A percentile compares a stretch with the other conserved stretches of the same genome.
phyloP scores from a whole-genome alignment of 1,284 basidiomycete species.

The Cryptococcus floricola region DNA sequence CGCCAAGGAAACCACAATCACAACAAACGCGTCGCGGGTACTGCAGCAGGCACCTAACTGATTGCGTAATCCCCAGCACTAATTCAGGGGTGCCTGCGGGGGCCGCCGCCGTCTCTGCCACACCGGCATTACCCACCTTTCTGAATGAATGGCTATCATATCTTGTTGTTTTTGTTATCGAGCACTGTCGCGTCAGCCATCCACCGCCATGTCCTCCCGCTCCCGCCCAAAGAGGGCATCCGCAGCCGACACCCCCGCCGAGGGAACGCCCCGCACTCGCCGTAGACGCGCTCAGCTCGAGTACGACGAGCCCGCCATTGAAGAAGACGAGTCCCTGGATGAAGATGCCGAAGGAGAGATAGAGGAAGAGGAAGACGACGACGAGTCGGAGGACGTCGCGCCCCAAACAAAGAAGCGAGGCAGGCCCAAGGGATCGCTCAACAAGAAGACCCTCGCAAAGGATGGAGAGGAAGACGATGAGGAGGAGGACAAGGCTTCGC shows the following conservation, averaged over 20 bases:
- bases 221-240: not conserved
- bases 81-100: no score
- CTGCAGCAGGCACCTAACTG: no score
- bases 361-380: constrained; percentile 10
- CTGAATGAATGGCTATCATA: no score
- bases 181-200: constrained; percentile 1
- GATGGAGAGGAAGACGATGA: constrained; percentile 16
- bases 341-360: constrained; percentile 13
- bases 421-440: constrained; percentile 3
- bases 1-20: no score
- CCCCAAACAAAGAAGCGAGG: not conserved
- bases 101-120: no score
- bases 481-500: constrained; percentile 9
- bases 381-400: not conserved
- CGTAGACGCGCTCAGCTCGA: not conserved
- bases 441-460: constrained; percentile 11
- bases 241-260: not conserved
- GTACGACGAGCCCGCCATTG: not conserved
- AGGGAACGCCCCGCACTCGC: not conserved
- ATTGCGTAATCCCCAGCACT: no score
- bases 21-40: no score
- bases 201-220: constrained; percentile 3
- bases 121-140: no score
- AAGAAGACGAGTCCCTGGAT: not conserved
- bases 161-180: not conserved